phyloP scores from a whole-genome alignment of 495 filamentous ascomycete species.

The Daldinia bambusicola region DNA sequence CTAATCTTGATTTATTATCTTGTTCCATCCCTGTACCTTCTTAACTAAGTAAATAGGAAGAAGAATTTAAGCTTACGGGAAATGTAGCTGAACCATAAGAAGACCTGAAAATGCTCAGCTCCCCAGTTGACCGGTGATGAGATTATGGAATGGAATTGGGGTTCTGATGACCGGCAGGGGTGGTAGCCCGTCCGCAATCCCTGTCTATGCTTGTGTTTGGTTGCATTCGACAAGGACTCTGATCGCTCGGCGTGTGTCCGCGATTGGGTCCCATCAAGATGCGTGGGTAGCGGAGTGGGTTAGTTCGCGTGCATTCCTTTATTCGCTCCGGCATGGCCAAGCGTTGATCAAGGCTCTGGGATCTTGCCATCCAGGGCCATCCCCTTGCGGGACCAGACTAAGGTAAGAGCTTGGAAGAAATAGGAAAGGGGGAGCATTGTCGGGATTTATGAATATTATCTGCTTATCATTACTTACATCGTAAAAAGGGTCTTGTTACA shows the following conservation, averaged over 20 bases:
- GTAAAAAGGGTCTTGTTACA: slow-evolving; percentile 3
- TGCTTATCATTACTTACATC: slow-evolving; percentile 30
- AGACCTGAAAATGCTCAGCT: slow-evolving; percentile 44
- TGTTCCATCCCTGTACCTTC: slow-evolving; percentile 26
- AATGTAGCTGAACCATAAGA: slow-evolving; percentile 36
- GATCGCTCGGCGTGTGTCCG: slow-evolving; percentile 46
- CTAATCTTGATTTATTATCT: slow-evolving; percentile 9
- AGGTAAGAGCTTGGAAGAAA: slow-evolving; percentile 22
- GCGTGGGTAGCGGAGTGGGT: slow-evolving; percentile 26
- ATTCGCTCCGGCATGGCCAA: slow-evolving; percentile 14
- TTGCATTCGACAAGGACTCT: slow-evolving; percentile 44
- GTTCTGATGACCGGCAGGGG: slow-evolving; percentile 33
- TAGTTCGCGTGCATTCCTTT: slow-evolving; percentile 37
- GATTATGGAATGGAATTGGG: slow-evolving; percentile 39
- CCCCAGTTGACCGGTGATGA: slow-evolving; percentile 24
- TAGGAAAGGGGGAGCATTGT: slow-evolving; percentile 6
- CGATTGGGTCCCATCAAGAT: slow-evolving; percentile 40
- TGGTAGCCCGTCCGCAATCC: slow-evolving; percentile 29
- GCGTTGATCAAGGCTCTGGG: slow-evolving; percentile 29
- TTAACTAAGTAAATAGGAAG: slow-evolving; percentile 33
- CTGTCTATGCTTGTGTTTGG: slow-evolving; percentile 37
- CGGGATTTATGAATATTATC: slow-evolving; percentile 26
- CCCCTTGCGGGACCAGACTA: slow-evolving; percentile 31
- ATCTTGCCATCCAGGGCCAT: slow-evolving; percentile 24
- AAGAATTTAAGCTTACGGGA: slow-evolving; percentile 28